Evolutionary conservation across 257 asterid species (phyloP), one percentile per base, ranked within the genome.

Genomic region (Fraxinus cuspidata): DNA sequence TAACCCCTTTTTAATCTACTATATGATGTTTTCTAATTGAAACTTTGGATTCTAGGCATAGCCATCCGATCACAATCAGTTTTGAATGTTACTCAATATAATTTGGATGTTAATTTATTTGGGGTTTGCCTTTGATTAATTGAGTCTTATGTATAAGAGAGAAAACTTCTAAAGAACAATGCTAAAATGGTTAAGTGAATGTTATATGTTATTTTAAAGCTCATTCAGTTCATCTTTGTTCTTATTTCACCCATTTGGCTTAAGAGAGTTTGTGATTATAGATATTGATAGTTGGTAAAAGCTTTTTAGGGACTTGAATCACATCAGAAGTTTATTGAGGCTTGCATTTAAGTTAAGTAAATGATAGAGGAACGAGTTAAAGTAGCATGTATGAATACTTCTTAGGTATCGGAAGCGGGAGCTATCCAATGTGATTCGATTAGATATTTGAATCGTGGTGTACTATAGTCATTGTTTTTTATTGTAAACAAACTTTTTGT

Each of bases 371-470:
- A 25, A 29, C 5, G 21, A 71, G 19, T 18, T 16, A 31, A 72
- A 81, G 78, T 34, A 47, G 51, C 79, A 7, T 8, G 49, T 29
- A 8, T 64, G 35, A 70, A 64, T 64, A 37, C 37, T 60, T 58
- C 9, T 19, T 3, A 3, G 21, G 25, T 71, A 71, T 34, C 38
- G 51, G 56, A 4, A 40, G 76, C 51, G 28, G 70, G 7, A 40
- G 76, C 70, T 4, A 38, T 66, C 32, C 35, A 34, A 68, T 15
- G 56, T 0, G 56, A 47, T 15, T 13, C 7, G n/a, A 16, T 15
- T 44, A 18, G 19, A 15, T 35, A 58, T 23, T 34, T 69, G 73
- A 21, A 7, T 38, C 51, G 3, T 10, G 25, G 66, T 56, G 66
- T 56, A 53, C 3, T 19, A 0, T 53, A 19, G 64, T 66, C 73